Evolutionary conservation across 768 basidiomycete species (phyloP), one percentile per base, ranked within the genome.

Genomic region (Lactifluus rugatus): DNA sequence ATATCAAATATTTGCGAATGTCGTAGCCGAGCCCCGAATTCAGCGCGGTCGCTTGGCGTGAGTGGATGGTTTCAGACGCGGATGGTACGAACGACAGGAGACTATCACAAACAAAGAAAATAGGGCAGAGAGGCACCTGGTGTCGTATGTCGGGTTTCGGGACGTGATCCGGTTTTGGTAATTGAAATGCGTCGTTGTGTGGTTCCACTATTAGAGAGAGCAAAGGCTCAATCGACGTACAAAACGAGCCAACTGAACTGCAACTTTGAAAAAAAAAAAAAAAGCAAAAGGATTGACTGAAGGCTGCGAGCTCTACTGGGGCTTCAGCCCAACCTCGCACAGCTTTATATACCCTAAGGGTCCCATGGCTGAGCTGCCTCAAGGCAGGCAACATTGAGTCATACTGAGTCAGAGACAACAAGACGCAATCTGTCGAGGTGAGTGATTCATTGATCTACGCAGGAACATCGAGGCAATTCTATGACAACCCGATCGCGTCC

Each of bases 371-470:
- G 41, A 16, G 19, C 34, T n/a, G 41, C 34, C 41, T 54, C 53
- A 23, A 49, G 58, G 44, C 9, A 36, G 32, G 19, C 21, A 36
- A 11, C 48, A 44, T 46, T 13, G 36, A 10, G 59, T 60, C 49
- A 56, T 51, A 25, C 21, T 42, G 59, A 56, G 44, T 56, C 54
- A 28, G 44, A 28, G 44, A 55, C n/a, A 11, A 23, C 4, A 36
- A 32, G 7, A 23, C 48, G 21, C 25, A 14, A 48, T 31, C 2
- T 3, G 26, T 19, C 34, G 17, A 26, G 21, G 39, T 37, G 34
- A 36, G 28, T 28, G 36, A 32, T 41, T 28, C 16, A 37, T 56
- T 56, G 54, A 56, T 56, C 13, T 47, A 56, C 48, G 55, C 55
- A 44, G 0, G 17, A 31, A 42, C 48, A 56, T 32, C 48, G 55